Evolutionary conservation across 2,329 filamentous ascomycete genomes (phyloP), one percentile per base, ranked within the genome.

Genomic region (Eutypella sp.): DNA sequence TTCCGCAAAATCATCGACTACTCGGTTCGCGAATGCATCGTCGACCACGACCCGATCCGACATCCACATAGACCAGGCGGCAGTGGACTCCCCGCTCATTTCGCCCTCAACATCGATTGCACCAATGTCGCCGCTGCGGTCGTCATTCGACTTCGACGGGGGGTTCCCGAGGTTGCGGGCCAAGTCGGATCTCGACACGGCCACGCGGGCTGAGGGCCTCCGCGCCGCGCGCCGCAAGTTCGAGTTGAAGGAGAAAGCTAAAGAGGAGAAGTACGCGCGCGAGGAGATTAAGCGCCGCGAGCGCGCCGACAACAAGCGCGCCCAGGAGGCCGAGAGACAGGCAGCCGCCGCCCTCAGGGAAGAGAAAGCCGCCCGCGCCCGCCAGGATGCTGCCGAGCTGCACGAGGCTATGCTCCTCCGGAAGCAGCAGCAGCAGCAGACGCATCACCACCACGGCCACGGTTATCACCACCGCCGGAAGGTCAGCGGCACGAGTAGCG

Each of bases 191-290:
- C 66, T 82, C 15, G 78, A 82, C 57, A 73, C 75, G 5, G 71
- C 67, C 11, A 70, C 70, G 1, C 76, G 77, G 23, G 68, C 74
- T 42, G 78, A 82, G 49, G 76, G 79, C 36, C 76, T 85, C 27
- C 74, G 77, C 38, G 75, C 77, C 56, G 81, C 79, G 4, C 79
- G 81, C 44, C 77, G 78, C 55, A 81, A 78, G 57, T 84, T 84
- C 50, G 74, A 82, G 57, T 76, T 81, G 58, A 79, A 77, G 58
- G 79, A 85, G 61, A 71, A 71, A 15, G 68, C 68, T 44, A 84
- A 84, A 64, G 75, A 82, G 29, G 80, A 82, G 58, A 83, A 82
- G 57, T 78, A 79, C 41, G 79, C 76, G 15, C 74, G 75, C 11
- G 77, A 82, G 53, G 73, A 81, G 66, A 71, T 76, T 47, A 72